Evolutionary conservation across 192 early-diverging fungal species (phyloP), one percentile per base, ranked within the genome.

Genomic region (Linnemannia hyalina): DNA sequence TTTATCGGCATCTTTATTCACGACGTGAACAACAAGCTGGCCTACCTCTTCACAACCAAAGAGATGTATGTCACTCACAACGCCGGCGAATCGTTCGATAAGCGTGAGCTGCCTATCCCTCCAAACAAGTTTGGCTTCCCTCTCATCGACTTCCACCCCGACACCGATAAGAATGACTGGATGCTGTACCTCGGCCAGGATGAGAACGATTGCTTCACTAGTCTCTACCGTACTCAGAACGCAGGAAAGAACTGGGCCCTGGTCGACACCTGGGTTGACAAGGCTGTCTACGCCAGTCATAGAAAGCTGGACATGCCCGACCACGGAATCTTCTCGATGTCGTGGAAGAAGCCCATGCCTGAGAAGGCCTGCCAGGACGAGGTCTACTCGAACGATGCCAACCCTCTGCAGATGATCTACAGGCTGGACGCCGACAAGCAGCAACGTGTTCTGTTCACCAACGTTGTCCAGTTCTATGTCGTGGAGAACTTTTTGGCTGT

Each of bases 121-220:
- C 96, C 94, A 70, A 98, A 97, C 83, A 89, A 77, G 20, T 77
- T 96, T 69, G 91, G 90, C 29, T 85, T 95, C 35, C 94, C 91
- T 16, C 82, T 98, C 8, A 36, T 99, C 1, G 97, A 99, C 86
- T 98, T 97, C 75, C 97, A 98, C 83, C 96, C 97, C 4, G 88
- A 88, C 13, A 74, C 72, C 69, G 76, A 86, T 76, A 92, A 99
- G 76, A 85, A 92, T 10, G 97, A 99, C 82, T 99, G 97, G 96
- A 90, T 97, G 68, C 85, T 97, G 9, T 97, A 94, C 91, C 88
- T 97, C 10, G 96, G 93, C 35, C 93, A 95, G 47, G 91, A 73
- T 5, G 88, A 88, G 23, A 80, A 88, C 9, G 81, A 82, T 29
- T 96, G 95, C 85, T 93, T 95, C 88, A 94, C 97, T 4, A 89